phyloP scores from a whole-genome alignment of 148 eudicot species.

The Pouteria glomerata region DNA sequence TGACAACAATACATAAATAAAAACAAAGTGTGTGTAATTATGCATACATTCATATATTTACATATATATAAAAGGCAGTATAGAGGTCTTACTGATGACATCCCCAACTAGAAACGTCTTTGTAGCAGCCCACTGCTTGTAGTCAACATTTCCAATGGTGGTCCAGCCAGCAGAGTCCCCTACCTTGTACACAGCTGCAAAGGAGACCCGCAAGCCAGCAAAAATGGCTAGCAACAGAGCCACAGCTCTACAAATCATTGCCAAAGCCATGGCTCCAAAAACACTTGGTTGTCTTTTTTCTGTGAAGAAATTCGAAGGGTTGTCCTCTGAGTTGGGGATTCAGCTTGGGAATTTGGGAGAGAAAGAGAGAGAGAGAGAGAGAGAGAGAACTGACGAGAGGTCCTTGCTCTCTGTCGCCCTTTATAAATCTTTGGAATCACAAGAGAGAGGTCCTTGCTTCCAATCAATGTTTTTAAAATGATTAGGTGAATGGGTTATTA shows the following conservation, averaged over 20 bases:
- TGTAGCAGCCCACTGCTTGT: constrained; percentile 74
- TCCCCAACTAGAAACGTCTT: constrained; percentile 70
- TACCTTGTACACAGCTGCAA: constrained; percentile 60
- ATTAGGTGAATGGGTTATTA: too few relatives aligned
- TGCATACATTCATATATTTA: not conserved
- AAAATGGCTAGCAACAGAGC: constrained; percentile 10
- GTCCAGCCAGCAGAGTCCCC: constrained; percentile 94
- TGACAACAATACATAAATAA: not conserved
- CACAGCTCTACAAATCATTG: constrained; percentile 7
- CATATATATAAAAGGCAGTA: not conserved
- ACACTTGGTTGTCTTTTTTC: not conserved
- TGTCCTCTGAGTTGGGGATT: not conserved
- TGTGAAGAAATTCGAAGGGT: not conserved
- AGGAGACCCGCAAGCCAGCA: not conserved
- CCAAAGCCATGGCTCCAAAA: constrained; percentile 13
- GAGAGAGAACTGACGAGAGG: not conserved
- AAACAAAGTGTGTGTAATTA: not conserved
- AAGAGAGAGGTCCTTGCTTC: too few relatives aligned
- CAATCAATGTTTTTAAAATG: too few relatives aligned
- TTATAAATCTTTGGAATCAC: not conserved
- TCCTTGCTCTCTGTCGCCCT: not conserved
- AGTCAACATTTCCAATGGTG: constrained; percentile 70
- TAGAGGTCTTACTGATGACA: constrained; percentile 42
- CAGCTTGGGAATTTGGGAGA: not conserved
- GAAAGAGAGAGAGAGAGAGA: not conserved